Evolutionary conservation across 495 filamentous ascomycete species (phyloP), one percentile per base, ranked within the genome.

Genomic region (Aspergillus incahuasiensis): DNA sequence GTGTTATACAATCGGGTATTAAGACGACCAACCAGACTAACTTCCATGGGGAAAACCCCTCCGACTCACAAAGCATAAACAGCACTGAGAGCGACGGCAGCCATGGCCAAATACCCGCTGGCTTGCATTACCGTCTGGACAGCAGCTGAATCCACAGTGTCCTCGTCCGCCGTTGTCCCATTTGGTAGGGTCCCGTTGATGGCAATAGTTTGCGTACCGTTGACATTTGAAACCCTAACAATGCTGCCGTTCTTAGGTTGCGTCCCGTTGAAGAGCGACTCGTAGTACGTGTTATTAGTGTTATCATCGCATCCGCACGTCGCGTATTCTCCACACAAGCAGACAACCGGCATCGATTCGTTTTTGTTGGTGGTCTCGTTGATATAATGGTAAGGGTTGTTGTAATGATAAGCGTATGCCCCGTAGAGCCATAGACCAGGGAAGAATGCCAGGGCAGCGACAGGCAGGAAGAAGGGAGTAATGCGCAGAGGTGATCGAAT

Each of bases 171-270:
- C 0, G 89, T 91, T 1, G 92, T 96, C 22, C 88, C 91, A 62
- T 94, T 94, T 18, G 87, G 83, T 43, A 97, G 69, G 0, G 90
- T 91, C 11, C 94, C 94, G 59, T 95, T 94, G 68, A 97, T 76
- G 49, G 90, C 74, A 55, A 97, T 82, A 16, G 82, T 91, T 46
- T 74, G 51, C 0, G 84, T 94, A 21, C 87, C 89, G 62, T 96
- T 92, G 22, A 90, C 82, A 9, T 63, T 55, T 0, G 78, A 79
- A 15, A 95, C 79, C 19, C 60, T 78, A 28, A 88, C 78, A 5
- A 87, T 61, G n/a, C 74, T 81, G 35, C 80, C 76, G 70, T 95
- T 88, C 49, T 83, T 68, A 1, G 72, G 76, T 52, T 86, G 83
- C 61, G 90, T 85, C 9, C 89, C 90, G 54, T 82, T 71, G 53